Evolutionary conservation across 2,329 filamentous ascomycete genomes (phyloP).

Genomic region (Fusarium piperis): DNA sequence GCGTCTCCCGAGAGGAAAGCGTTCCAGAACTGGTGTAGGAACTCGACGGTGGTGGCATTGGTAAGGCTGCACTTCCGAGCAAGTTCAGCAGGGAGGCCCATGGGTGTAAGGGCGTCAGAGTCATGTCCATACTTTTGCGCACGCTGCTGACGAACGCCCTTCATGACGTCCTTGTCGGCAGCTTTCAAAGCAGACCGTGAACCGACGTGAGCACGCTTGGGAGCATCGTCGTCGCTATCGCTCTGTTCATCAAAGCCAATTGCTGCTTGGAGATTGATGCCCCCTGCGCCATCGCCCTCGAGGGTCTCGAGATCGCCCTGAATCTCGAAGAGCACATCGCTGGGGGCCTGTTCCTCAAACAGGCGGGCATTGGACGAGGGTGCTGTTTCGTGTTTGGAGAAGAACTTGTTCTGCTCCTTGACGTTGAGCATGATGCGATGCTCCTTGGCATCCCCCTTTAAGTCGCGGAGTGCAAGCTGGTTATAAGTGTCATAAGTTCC

Average conservation of each 20-base stretch:
- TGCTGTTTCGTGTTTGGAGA: conserved; percentile 68
- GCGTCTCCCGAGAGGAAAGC: conserved; percentile 90
- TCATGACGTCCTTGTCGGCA: conserved; percentile 73
- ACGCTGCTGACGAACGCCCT: conserved; percentile 70
- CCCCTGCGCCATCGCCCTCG: conserved; percentile 57
- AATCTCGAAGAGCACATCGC: conserved; percentile 72
- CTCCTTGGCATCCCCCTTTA: conserved; percentile 78
- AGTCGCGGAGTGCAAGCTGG: conserved; percentile 80
- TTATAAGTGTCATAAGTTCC: conserved; percentile 79
- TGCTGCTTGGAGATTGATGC: conserved; percentile 68
- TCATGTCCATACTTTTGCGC: conserved; percentile 65
- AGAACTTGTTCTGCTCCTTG: conserved; percentile 86
- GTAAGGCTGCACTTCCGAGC: conserved; percentile 72
- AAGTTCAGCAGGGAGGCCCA: conserved; percentile 64
- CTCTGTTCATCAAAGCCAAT: conserved; percentile 77
- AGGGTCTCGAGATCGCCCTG: conserved; percentile 68
- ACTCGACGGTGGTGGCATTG: conserved; percentile 93
- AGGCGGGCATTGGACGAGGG: conserved; percentile 56
- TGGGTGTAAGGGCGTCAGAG: conserved; percentile 60
- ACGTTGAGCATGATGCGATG: conserved; percentile 86
- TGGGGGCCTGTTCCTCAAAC: conserved; percentile 76
- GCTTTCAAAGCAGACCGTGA: conserved; percentile 72
- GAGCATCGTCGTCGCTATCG: conserved; percentile 71
- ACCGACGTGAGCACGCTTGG: conserved; percentile 69
- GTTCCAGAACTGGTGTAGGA: conserved; percentile 96